Evolutionary conservation across 495 filamentous ascomycete genomes (phyloP), one percentile per base, ranked within the genome.

Genomic region (Aspergillus hancockii): DNA sequence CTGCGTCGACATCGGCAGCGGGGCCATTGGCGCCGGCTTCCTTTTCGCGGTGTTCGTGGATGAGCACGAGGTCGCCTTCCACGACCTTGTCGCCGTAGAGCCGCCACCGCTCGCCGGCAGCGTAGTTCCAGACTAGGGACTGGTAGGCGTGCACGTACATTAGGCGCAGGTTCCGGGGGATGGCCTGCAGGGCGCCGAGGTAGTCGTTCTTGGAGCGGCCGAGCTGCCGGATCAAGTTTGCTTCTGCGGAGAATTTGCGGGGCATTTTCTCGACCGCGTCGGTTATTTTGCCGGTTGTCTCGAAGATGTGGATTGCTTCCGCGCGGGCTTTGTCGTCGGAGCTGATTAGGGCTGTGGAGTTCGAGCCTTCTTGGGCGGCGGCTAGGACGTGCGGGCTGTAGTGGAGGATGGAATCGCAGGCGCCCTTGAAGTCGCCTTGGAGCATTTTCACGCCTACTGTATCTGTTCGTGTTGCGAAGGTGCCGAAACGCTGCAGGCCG

Each of bases 121-220:
- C 91, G 57, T 81, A 77, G 74, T 98, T 98, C 93, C 93, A 98
- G 9, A 98, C 88, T 10, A 92, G 81, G 6, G 89, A 93, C 69
- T 98, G 94, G 74, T 96, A 97, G 28, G 95, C 94, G 64, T 98
- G 94, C 13, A 95, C 87, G 63, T 98, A 98, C 90, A 98, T 97
- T 36, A 90, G 80, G 16, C 90, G 85, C 72, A 97, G 79, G 38
- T 88, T 88, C 2, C 92, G 82, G 8, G 84, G 87, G 57, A 98
- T 90, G 30, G 78, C 78, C 67, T 86, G 81, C 53, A 98, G 68
- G 0, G 93, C 92, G 13, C 91, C 92, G 49, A 89, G 79, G 64
- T 83, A 92, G 72, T 98, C 93, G 25, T 69, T 77, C 23, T 62
- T 65, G 25, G 61, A 71, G 47, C 64, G 74, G 40, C 78, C 67